These are phyloP conservation scores for Rutidosis leptorrhynchoides DNA, from an alignment of 129 eudicot species.

Conservation along the genomic window DNA sequence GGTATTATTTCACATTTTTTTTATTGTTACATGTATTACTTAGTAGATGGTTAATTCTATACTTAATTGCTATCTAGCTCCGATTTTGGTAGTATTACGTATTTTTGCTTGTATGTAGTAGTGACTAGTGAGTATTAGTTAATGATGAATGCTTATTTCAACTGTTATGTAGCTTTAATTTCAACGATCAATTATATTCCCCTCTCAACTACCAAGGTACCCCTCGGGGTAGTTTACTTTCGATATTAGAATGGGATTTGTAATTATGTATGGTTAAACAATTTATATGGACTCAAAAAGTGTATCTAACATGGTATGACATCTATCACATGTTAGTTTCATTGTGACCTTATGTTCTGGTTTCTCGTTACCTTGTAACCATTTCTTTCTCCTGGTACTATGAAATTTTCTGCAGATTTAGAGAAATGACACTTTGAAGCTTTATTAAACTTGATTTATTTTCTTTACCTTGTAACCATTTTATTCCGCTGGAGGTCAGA, in stretches of 20 bases:
- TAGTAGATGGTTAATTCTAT: too few species aligned
- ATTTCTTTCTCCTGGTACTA: background rate
- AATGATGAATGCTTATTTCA: background rate
- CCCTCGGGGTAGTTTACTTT: background rate
- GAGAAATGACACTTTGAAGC: too few species aligned
- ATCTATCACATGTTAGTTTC: background rate
- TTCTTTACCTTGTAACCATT: conserved; percentile 48
- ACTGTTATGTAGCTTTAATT: background rate
- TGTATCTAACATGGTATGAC: background rate
- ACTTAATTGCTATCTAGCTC: too few species aligned
- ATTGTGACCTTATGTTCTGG: background rate
- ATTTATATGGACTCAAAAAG: background rate
- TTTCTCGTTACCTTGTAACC: background rate
- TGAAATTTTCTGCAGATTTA: too few species aligned
- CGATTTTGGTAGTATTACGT: too few species aligned
- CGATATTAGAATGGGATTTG: too few species aligned
- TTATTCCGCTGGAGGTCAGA: conserved; percentile 93
- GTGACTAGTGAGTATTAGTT: too few species aligned
- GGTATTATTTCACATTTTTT: too few species aligned
- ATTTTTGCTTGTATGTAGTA: too few species aligned
- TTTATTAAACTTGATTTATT: too few species aligned
- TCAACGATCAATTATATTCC: background rate
- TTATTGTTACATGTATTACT: too few species aligned
- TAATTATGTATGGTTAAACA: background rate
- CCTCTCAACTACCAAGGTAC: too few species aligned